Evolutionary conservation across 2,329 filamentous ascomycete species (phyloP), one percentile per base, ranked within the genome.

Genomic region (Thelonectria blattea): DNA sequence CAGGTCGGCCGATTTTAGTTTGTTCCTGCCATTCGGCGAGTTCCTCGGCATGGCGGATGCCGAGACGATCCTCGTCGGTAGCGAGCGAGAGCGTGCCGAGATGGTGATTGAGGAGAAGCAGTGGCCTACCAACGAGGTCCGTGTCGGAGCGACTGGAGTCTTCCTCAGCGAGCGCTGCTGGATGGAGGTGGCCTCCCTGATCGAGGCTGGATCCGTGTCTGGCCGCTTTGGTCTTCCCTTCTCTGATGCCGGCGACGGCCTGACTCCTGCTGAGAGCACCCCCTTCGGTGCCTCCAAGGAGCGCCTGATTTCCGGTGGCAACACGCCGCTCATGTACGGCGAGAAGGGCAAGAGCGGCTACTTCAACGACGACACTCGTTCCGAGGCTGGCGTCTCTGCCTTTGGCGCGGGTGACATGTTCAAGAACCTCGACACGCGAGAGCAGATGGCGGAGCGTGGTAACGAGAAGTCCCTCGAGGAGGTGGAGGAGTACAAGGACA

Each of bases 361-460:
- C 73, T 97, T 97, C 70, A 90, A 90, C 54, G 93, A 96, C 59
- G 95, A 99, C 73, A 82, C 88, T 8, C 92, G 93, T 45, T 98
- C 95, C 30, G 95, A 99, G 52, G 93, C 94, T 8, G 94, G 93
- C 4, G 90, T 85, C 2, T 97, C 94, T n/a, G 93, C 92, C 6
- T 90, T 97, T 73, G 91, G 93, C 49, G 91, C 86, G 54, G 93
- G 95, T 8, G 95, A 99, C 74, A 97, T 99, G 94, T 99, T 99
- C 83, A 92, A 93, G 72, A 97, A 97, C 71, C 83, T 98, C 8
- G 94, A 98, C 68, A 97, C 94, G 7, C 87, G 92, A 64, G 91
- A 96, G 74, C 91, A 97, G 73, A 92, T 99, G 86, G 92, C 94
- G 0, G 94, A 98, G 78, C 94, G 96, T 67, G 92, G 92, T 62